Conservation (phyloP, 2,329 filamentous ascomycete species). For the Trichoderma breve region DNA sequence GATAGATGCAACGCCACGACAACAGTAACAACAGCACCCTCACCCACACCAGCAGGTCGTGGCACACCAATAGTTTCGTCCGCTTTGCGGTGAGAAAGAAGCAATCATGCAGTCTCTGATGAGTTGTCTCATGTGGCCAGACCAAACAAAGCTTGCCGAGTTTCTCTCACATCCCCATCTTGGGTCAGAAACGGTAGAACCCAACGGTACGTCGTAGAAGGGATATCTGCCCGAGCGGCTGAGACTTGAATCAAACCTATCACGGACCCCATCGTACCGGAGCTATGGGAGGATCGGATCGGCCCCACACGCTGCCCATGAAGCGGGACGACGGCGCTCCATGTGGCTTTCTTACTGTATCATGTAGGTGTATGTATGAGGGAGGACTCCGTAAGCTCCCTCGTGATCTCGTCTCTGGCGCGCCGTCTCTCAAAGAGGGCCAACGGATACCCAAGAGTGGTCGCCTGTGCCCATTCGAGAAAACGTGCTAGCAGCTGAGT, state of each 20-base stretch:
- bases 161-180: background rate
- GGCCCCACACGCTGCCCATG: slow-evolving; percentile 14
- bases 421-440: background rate
- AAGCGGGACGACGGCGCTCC: slow-evolving; percentile 9
- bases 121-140: slow-evolving; percentile 14
- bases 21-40: slow-evolving; percentile 1
- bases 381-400: slow-evolving; percentile 6
- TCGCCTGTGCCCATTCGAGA: background rate
- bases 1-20: slow-evolving; percentile 17
- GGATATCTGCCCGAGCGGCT: slow-evolving; percentile 5
- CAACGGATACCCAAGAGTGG: slow-evolving; percentile 2
- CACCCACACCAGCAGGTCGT: slow-evolving; percentile 4
- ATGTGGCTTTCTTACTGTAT: slow-evolving; percentile 17
- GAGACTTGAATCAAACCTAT: slow-evolving; percentile 5
- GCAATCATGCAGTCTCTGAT: slow-evolving; percentile 13
- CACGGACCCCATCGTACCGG: slow-evolving; percentile 15
- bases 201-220: slow-evolving; percentile 9
- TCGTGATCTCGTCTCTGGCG: slow-evolving; percentile 2
- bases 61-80: slow-evolving; percentile 10
- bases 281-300: slow-evolving; percentile 18
- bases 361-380: slow-evolving; percentile 5
- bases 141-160: slow-evolving; percentile 16
- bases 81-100: slow-evolving; percentile 15
- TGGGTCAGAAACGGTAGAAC: slow-evolving; percentile 12
- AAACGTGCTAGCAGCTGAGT: slow-evolving; percentile 18